Percentiles rank a stretch among this genome's conserved stretches.
phyloP scores from a whole-genome alignment of 164 flowering plant species.

The Liriodendron chinense region DNA sequence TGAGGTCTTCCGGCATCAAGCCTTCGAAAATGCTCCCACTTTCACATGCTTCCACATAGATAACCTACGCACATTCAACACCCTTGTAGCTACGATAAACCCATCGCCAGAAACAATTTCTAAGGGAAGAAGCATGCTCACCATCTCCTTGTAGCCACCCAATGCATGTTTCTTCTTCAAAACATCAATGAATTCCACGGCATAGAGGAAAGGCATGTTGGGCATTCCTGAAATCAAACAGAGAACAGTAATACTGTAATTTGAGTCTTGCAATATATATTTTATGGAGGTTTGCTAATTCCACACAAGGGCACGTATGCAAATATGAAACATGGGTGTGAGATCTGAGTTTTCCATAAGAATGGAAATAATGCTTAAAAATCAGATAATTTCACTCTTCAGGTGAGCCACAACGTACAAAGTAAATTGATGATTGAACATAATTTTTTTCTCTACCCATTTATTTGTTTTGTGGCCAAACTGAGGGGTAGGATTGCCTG shows the following conservation, averaged over 20 bases:
- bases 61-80: slow-evolving; percentile 33
- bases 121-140: slow-evolving; percentile 15
- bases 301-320: too few relatives aligned
- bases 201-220: slow-evolving; percentile 62
- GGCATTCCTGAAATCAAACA: slow-evolving; percentile 69
- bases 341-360: too few relatives aligned
- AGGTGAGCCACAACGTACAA: too few relatives aligned
- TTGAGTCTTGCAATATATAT: too few relatives aligned
- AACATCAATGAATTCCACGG: slow-evolving; percentile 70
- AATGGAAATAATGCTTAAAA: too few relatives aligned
- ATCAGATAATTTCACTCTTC: too few relatives aligned
- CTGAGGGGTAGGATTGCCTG: too few relatives aligned
- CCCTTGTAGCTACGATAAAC: not conserved
- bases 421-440: too few relatives aligned
- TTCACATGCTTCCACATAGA: slow-evolving; percentile 85
- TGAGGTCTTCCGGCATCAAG: slow-evolving; percentile 52
- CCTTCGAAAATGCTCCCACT: slow-evolving; percentile 81
- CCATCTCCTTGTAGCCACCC: slow-evolving; percentile 82
- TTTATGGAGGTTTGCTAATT: too few relatives aligned
- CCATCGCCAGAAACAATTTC: not conserved
- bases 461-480: too few relatives aligned
- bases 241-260: not conserved
- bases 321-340: too few relatives aligned
- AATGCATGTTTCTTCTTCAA: slow-evolving; percentile 80
- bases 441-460: too few relatives aligned